These are phyloP conservation scores for grape (Vitis vinifera) DNA, from an alignment of 164 flowering plant species.

Conservation along the genomic window DNA sequence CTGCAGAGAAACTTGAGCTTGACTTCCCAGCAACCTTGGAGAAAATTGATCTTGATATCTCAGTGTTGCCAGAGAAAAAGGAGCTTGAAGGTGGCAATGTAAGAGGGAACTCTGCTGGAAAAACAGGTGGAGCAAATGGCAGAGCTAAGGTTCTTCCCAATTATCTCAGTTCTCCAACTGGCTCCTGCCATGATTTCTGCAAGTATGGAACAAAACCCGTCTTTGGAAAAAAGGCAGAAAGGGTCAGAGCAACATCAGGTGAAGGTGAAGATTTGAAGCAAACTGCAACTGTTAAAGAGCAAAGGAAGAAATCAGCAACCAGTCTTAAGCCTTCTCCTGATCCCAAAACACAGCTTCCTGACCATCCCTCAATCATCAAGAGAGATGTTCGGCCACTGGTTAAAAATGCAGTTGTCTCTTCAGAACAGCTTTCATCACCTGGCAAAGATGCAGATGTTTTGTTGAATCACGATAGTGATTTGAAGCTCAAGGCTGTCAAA, in stretches of 20 bases:
- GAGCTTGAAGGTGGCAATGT: neutral
- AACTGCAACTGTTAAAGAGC: constrained; percentile 6
- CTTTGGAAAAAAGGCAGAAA: constrained; percentile 11
- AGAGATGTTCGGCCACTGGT: constrained; percentile 14
- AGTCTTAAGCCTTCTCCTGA: constrained; percentile 16
- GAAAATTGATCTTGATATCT: neutral
- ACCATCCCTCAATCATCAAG: neutral
- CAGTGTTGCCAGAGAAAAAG: constrained; percentile 6
- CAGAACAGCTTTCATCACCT: constrained; percentile 1
- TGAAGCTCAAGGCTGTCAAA: constrained; percentile 7
- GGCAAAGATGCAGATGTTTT: constrained; percentile 1
- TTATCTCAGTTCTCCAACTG: constrained; percentile 15
- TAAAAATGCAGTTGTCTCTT: constrained; percentile 1
- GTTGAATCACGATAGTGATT: neutral
- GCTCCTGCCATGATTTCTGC: constrained; percentile 42
- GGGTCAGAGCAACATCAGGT: neutral
- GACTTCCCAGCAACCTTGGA: too few species aligned
- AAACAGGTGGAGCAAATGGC: neutral
- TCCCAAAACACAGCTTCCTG: constrained; percentile 11
- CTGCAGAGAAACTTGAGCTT: neutral
- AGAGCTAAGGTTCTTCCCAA: constrained; percentile 14
- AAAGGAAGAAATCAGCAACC: constrained; percentile 10
- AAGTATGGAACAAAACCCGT: constrained; percentile 22
- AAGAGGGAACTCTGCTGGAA: constrained; percentile 15
- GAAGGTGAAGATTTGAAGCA: neutral